phyloP scores from a whole-genome alignment of 345 rosid genomes.

The Eucalyptus sideroxylon region DNA sequence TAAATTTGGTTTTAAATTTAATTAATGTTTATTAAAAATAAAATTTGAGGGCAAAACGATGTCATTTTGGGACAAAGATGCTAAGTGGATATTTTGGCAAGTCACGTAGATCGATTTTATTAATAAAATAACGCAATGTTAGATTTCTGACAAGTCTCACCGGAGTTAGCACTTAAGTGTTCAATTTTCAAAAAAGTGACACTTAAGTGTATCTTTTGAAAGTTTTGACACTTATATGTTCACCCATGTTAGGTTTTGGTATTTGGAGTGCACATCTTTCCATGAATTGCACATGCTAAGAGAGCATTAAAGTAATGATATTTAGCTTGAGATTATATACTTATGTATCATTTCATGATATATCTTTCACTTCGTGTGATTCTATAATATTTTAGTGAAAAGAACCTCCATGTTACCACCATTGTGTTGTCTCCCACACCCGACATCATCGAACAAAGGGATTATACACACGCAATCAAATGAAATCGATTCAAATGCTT shows the following conservation, averaged over 20 bases:
- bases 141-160: rapidly evolving
- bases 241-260: no score
- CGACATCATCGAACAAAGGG: neutral
- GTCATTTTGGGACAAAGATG: no score
- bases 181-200: no score
- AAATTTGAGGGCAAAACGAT: no score
- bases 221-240: no score
- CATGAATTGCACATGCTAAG: neutral
- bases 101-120: no score
- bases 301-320: neutral
- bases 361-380: neutral
- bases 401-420: neutral
- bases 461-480: neutral
- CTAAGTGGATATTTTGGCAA: no score
- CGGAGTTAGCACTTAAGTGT: no score
- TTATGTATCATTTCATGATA: neutral
- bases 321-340: neutral
- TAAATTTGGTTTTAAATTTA: no score
- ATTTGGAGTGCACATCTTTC: neutral
- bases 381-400: neutral
- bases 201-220: no score
- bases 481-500: neutral
- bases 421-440: neutral
- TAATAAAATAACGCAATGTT: no score
- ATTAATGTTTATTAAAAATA: no score